Evolutionary conservation across 495 filamentous ascomycete species (phyloP).

Genomic region (Parachaetomium inaequale): DNA sequence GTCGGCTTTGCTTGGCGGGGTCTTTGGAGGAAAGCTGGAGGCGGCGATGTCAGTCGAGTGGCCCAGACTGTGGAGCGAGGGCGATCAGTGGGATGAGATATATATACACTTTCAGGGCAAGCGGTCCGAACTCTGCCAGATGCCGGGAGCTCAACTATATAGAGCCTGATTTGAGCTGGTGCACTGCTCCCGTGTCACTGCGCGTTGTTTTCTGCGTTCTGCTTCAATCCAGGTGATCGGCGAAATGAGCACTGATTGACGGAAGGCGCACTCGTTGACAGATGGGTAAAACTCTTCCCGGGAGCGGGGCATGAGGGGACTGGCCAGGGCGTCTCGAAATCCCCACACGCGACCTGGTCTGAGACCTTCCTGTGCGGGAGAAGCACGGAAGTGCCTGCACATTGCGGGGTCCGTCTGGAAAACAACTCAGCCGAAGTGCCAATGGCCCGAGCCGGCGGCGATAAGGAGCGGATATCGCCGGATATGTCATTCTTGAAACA

Average conservation of each 20-base stretch:
- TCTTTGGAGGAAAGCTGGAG: neutral
- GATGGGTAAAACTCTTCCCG: slow-evolving; percentile 21
- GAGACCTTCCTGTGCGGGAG: neutral
- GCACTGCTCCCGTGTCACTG: neutral
- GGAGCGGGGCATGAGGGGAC: slow-evolving; percentile 17
- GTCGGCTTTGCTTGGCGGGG: slow-evolving; percentile 9
- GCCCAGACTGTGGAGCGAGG: neutral
- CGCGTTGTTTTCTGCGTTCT: neutral
- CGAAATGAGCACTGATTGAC: neutral
- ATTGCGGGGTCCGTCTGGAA: slow-evolving; percentile 11
- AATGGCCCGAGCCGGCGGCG: slow-evolving; percentile 14
- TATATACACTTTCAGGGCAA: neutral
- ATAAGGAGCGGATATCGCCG: slow-evolving; percentile 24
- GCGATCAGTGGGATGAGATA: slow-evolving; percentile 6
- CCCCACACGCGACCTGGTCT: neutral
- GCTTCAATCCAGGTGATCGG: slow-evolving; percentile 1
- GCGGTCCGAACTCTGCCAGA: neutral
- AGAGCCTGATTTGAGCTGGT: slow-evolving; percentile 4
- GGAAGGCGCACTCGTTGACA: neutral
- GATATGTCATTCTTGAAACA: slow-evolving; percentile 1
- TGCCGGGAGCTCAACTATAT: slow-evolving; percentile 7
- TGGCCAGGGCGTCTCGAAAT: neutral
- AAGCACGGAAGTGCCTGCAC: neutral
- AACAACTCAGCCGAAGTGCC: slow-evolving; percentile 1
- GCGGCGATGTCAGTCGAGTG: slow-evolving; percentile 2